Conservation (phyloP, 1,139 yeast species). For the Entelexis paramagnoliae region DNA sequence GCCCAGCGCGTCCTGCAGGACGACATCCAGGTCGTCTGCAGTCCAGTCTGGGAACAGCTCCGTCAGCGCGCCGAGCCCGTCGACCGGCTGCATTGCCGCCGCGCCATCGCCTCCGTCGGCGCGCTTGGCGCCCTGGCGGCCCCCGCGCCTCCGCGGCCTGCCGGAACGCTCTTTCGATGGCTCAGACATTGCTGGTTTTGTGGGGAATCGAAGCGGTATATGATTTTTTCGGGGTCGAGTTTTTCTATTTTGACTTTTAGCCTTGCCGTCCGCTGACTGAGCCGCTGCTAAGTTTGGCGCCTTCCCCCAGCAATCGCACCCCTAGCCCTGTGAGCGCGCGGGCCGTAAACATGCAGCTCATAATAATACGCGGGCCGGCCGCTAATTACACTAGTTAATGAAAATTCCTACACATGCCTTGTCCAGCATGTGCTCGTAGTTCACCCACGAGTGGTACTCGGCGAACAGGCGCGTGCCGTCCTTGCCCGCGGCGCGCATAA, state of each 20-base stretch:
- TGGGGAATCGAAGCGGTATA: conserved; percentile 2
- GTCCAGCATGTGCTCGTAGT: conserved; percentile 69
- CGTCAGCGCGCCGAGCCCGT: conserved; percentile 45
- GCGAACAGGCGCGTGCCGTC: conserved; percentile 77
- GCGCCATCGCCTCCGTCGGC: conserved; percentile 7
- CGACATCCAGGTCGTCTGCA: conserved; percentile 65
- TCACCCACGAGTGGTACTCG: conserved; percentile 80
- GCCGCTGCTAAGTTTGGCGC: neutral
- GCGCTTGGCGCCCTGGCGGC: conserved; percentile 7
- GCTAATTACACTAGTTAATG: conserved; percentile 18
- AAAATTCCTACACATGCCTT: conserved; percentile 64
- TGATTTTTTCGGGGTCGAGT: conserved; percentile 4
- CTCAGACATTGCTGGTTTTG: conserved; percentile 17
- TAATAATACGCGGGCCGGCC: neutral
- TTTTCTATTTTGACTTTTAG: conserved; percentile 6
- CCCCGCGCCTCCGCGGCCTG: conserved; percentile 19
- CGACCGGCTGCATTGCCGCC: conserved; percentile 28
- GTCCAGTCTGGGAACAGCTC: conserved; percentile 97
- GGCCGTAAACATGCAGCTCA: neutral
- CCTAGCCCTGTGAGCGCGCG: neutral
- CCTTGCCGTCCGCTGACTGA: conserved; percentile 4
- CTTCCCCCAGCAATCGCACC: no score
- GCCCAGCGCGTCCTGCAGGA: conserved; percentile 60
- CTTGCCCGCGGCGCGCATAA: conserved; percentile 70
- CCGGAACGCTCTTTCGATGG: conserved; percentile 22